phyloP scores from a whole-genome alignment of 768 basidiomycete species.

The Leccinum obscurum region DNA sequence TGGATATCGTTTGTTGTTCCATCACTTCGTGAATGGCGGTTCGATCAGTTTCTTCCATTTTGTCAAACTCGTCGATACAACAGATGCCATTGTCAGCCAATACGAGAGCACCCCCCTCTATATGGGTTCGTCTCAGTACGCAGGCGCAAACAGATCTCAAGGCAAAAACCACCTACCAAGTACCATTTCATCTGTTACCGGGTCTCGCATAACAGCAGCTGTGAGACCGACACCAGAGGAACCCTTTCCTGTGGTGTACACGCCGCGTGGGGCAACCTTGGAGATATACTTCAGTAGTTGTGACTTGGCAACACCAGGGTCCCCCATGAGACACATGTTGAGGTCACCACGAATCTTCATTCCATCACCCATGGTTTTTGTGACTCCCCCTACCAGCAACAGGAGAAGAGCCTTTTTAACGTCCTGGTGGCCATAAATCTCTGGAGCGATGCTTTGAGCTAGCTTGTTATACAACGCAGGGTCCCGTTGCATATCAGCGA shows the following conservation, averaged over 20 bases:
- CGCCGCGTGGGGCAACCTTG: constrained; percentile 95
- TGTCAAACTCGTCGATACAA: constrained; percentile 99
- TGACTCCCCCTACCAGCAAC: constrained; percentile 93
- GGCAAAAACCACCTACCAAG: constrained; percentile 63
- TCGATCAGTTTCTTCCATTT: constrained; percentile 98
- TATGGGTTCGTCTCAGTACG: constrained; percentile 12
- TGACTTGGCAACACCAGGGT: constrained; percentile 98
- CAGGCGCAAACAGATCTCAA: background rate
- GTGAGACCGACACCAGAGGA: constrained; percentile 99
- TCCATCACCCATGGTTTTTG: constrained; percentile 93
- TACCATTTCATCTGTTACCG: constrained; percentile 99
- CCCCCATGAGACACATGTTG: constrained; percentile 98
- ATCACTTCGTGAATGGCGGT: constrained; percentile 99
- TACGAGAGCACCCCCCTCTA: constrained; percentile 99
- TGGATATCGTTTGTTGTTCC: constrained; percentile 99
- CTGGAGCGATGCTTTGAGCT: constrained; percentile 93
- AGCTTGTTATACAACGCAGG: constrained; percentile 84
- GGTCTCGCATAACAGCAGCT: constrained; percentile 98
- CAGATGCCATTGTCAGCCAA: constrained; percentile 99
- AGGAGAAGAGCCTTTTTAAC: constrained; percentile 95
- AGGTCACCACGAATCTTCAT: constrained; percentile 99
- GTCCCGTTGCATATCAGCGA: constrained; percentile 69
- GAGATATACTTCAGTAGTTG: constrained; percentile 98
- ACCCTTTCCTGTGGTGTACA: constrained; percentile 98
- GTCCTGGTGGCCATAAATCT: constrained; percentile 97